Conservation (phyloP, 495 filamentous ascomycete genomes). For the Chaetomium cochliodes region DNA sequence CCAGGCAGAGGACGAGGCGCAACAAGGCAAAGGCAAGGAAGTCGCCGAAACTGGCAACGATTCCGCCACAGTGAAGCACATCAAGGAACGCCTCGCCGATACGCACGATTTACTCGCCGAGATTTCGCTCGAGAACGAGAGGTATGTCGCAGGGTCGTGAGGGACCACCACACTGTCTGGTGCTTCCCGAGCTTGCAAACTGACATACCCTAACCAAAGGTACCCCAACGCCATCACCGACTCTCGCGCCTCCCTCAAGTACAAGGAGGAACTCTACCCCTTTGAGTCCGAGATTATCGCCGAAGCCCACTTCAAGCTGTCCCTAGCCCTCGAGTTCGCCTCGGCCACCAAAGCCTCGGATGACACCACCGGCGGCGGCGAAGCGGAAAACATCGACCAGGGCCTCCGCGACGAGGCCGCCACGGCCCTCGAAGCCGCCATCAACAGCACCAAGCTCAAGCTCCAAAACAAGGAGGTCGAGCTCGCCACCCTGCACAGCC, state of each 20-base stretch:
- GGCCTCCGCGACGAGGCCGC: slow-evolving; percentile 72
- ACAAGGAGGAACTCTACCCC: slow-evolving; percentile 74
- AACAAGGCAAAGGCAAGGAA: slow-evolving; percentile 55
- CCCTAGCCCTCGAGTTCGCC: slow-evolving; percentile 90
- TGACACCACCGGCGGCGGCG: slow-evolving; percentile 32
- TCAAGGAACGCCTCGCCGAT: slow-evolving; percentile 83
- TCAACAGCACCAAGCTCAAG: slow-evolving; percentile 72
- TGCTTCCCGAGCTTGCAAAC: slow-evolving; percentile 26
- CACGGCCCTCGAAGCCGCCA: slow-evolving; percentile 75
- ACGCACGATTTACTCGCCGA: slow-evolving; percentile 89
- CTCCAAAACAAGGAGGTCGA: slow-evolving; percentile 70
- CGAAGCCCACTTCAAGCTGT: slow-evolving; percentile 94
- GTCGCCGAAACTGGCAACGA: slow-evolving; percentile 37
- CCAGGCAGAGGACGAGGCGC: slow-evolving; percentile 35
- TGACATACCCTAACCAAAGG: slow-evolving; percentile 36
- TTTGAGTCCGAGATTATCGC: slow-evolving; percentile 78
- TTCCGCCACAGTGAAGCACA: slow-evolving; percentile 54
- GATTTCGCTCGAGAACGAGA: slow-evolving; percentile 91
- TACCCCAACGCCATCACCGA: slow-evolving; percentile 81
- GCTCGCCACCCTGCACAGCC: slow-evolving; percentile 51
- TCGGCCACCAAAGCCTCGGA: slow-evolving; percentile 66
- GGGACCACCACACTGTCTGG: slow-evolving; percentile 13
- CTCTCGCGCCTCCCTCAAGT: slow-evolving; percentile 66
- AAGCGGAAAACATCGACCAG: slow-evolving; percentile 51
- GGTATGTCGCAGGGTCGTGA: slow-evolving; percentile 40